Evolutionary conservation across 2,329 filamentous ascomycete species (phyloP), one percentile per base, ranked within the genome.

Genomic region (Thelonectria discophora): DNA sequence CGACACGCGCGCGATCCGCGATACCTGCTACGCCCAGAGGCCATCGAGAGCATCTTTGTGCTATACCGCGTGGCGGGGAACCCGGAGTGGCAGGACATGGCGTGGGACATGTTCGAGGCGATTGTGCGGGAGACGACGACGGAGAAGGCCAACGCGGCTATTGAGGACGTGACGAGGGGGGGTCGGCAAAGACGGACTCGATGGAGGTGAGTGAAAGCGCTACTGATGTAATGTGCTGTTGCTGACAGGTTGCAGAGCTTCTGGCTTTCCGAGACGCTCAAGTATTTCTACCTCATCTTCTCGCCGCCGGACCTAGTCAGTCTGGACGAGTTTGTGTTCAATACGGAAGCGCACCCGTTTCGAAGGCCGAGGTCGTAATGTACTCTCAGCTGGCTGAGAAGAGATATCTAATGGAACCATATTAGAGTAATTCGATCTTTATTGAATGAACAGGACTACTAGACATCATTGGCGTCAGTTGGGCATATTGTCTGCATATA

Each of bases 221-320:
- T 34, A 32, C 70, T 60, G 13, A 30, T 69, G 71, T 63, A 60
- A 7, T 12, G 11, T n/a, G 49, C 20, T 69, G 5, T 60, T 60
- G 24, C 62, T 63, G 15, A 58, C 7, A 1, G 1, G 6, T 10
- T 39, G 7, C 84, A 92, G 79, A 89, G 85, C 63, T 92, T 91
- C 69, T 93, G 90, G 88, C 78, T 90, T 69, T 86, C 87, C 0
- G 89, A 92, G 78, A 93, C 89, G 15, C 76, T 92, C 61, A 92
- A 92, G 76, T 92, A 92, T 65, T 91, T 91, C 58, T 93, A 89
- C 66, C 74, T 92, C 51, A 84, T 92, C 27, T 93, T 92, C 67
- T 86, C 85, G 20, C 84, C 89, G 15, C 85, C 87, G 0, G 81
- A 84, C n/a, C 69, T 88, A 30, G 79, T 91, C 42, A 89, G 82